phyloP scores from a whole-genome alignment of 768 basidiomycete genomes.

The Termitomyces sp. region DNA sequence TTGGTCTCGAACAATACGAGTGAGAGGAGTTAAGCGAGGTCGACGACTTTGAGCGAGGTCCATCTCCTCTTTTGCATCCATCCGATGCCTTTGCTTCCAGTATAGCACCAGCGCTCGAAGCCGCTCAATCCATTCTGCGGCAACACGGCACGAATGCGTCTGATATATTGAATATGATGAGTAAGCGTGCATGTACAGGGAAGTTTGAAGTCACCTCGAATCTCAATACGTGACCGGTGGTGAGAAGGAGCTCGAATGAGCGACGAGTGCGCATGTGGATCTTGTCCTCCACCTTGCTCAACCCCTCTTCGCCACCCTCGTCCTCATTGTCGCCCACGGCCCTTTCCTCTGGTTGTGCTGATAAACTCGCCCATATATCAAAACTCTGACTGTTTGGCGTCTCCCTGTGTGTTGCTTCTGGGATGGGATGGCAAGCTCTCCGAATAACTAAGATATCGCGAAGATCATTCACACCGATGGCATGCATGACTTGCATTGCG shows the following conservation, averaged over 20 bases:
- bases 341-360: constrained; percentile 31
- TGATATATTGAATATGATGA: constrained; percentile 18
- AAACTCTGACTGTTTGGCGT: constrained; percentile 23
- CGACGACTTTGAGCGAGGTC: constrained; percentile 59
- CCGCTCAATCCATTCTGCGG: constrained; percentile 81
- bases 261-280: constrained; percentile 47
- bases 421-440: constrained; percentile 48
- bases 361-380: constrained; percentile 24
- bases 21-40: constrained; percentile 54
- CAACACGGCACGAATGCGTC: constrained; percentile 60
- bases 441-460: constrained; percentile 60
- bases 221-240: constrained; percentile 59
- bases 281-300: constrained; percentile 38
- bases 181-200: neutral
- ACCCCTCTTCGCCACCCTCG: constrained; percentile 54
- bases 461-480: constrained; percentile 70
- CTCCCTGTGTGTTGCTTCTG: constrained; percentile 30
- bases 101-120: constrained; percentile 67
- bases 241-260: constrained; percentile 73
- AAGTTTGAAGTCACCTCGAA: constrained; percentile 60
- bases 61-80: constrained; percentile 79
- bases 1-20: constrained; percentile 33
- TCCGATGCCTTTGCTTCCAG: constrained; percentile 73
- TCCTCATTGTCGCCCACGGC: constrained; percentile 55
- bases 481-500: constrained; percentile 52